Conservation (phyloP, 306 rosid genomes). For the Pueraria montana region DNA sequence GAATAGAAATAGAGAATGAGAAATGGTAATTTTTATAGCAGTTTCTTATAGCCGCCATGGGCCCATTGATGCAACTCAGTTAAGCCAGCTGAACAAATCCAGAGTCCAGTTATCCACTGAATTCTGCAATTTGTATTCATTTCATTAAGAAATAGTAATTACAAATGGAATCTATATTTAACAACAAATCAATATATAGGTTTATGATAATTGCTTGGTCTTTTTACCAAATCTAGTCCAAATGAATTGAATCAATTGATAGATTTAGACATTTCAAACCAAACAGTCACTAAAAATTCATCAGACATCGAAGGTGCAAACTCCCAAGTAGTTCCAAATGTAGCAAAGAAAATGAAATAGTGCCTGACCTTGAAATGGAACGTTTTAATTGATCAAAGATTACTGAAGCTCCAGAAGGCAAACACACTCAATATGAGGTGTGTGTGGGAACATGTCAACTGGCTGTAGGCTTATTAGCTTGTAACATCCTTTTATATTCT, state of each 20-base stretch:
- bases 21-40: slow-evolving; percentile 8
- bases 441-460: slow-evolving; percentile 99
- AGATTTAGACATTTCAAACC: slow-evolving; percentile 37
- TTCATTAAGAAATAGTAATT: slow-evolving; percentile 29
- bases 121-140: slow-evolving; percentile 17
- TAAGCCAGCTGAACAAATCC: slow-evolving; percentile 28
- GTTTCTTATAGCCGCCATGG: neutral
- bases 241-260: neutral
- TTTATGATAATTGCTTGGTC: slow-evolving; percentile 19
- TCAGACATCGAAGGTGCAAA: slow-evolving; percentile 28
- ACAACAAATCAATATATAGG: slow-evolving; percentile 5
- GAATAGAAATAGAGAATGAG: slow-evolving; percentile 2
- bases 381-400: slow-evolving; percentile 38
- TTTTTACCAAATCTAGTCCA: slow-evolving; percentile 39
- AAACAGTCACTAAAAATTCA: slow-evolving; percentile 40
- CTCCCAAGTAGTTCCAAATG: slow-evolving; percentile 33
- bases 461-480: slow-evolving; percentile 81
- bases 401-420: slow-evolving; percentile 83
- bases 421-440: slow-evolving; percentile 96
- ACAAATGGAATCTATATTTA: slow-evolving; percentile 22
- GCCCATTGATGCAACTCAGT: slow-evolving; percentile 11
- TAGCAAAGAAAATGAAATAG: slow-evolving; percentile 36
- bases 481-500: slow-evolving; percentile 86
- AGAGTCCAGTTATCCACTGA: slow-evolving; percentile 16
- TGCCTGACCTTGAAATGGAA: slow-evolving; percentile 47